Conservation (phyloP, 345 rosid genomes). For the Populus nigra region DNA sequence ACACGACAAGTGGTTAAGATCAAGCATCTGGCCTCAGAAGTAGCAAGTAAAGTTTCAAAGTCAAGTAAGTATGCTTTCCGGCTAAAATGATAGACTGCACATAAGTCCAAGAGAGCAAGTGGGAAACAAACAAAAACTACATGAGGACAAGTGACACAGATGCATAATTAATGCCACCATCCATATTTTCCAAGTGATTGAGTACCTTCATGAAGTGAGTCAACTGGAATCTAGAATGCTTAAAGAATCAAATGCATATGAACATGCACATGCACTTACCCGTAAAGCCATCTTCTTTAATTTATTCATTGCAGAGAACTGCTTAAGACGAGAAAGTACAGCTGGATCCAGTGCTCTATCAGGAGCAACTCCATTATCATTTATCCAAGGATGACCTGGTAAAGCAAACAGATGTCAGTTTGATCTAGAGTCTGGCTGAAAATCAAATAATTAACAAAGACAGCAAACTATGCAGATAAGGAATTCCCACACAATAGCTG, state of each 20-base stretch:
- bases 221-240: background rate
- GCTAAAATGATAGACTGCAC: background rate
- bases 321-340: conserved; percentile 93
- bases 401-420: conserved; percentile 10
- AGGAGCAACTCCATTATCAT: conserved; percentile 98
- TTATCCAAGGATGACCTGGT: conserved; percentile 97
- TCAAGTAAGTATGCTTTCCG: background rate
- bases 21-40: background rate
- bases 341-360: conserved; percentile 91
- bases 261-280: conserved; percentile 42
- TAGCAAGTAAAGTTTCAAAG: background rate
- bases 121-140: background rate
- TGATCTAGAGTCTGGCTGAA: conserved; percentile 6
- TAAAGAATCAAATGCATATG: background rate
- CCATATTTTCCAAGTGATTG: background rate
- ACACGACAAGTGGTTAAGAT: background rate
- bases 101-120: background rate
- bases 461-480: background rate
- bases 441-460: background rate
- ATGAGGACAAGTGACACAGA: background rate
- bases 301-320: conserved; percentile 98
- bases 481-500: background rate
- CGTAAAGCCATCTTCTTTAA: conserved; percentile 97
- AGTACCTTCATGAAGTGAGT: background rate
- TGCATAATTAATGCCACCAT: too few relatives aligned